Evolutionary conservation across 108 stramenopile species (phyloP).

Genomic region (Cyclotella distinguenda): DNA sequence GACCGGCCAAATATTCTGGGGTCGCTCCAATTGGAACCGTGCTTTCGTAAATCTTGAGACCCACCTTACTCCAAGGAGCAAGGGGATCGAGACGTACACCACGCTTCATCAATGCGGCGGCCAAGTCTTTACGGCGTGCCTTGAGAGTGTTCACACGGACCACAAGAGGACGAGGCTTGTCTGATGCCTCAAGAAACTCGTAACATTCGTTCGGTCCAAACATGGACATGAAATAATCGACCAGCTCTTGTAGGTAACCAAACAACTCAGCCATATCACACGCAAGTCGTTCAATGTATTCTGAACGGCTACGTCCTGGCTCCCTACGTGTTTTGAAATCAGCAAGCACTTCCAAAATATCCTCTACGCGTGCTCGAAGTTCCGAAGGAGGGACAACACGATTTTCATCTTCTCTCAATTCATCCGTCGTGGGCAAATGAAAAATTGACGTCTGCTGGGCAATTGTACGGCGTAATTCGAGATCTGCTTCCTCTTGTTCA

Average conservation of each 20-base stretch:
- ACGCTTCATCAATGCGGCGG: conserved; percentile 94
- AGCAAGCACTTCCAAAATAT: conserved; percentile 88
- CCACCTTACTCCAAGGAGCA: conserved; percentile 97
- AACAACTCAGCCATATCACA: conserved; percentile 91
- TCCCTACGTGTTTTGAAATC: conserved; percentile 90
- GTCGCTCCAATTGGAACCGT: conserved; percentile 99
- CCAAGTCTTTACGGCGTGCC: conserved; percentile 95
- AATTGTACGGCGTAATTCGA: conserved; percentile 79
- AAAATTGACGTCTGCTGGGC: conserved; percentile 73
- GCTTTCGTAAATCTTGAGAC: conserved; percentile 95
- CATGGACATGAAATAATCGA: conserved; percentile 94
- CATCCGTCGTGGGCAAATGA: conserved; percentile 81
- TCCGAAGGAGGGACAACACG: conserved; percentile 91
- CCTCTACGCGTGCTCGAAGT: conserved; percentile 85
- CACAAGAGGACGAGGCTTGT: conserved; percentile 93
- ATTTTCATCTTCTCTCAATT: conserved; percentile 82
- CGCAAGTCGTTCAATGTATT: conserved; percentile 91
- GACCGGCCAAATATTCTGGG: conserved; percentile 98
- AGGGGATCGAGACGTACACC: conserved; percentile 97
- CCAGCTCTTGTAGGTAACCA: conserved; percentile 95
- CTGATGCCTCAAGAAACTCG: conserved; percentile 96
- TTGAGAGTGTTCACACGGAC: conserved; percentile 98
- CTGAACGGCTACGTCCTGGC: conserved; percentile 81
- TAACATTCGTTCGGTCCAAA: conserved; percentile 91
- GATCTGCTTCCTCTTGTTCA: conserved; percentile 80